Base-by-base conservation (phyloP, 75 land plant species). In the Azolla pinnata region DNA sequence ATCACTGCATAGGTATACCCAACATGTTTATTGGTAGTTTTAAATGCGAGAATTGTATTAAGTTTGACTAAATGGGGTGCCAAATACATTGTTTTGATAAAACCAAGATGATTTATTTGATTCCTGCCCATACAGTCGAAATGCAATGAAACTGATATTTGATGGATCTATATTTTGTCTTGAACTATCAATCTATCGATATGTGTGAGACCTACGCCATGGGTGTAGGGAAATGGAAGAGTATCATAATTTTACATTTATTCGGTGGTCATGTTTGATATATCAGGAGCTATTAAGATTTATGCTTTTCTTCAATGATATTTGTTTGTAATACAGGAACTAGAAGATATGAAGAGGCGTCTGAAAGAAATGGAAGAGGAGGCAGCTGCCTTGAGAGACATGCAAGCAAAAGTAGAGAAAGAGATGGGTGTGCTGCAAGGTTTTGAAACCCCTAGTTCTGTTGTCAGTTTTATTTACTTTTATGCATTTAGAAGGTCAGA, bases 281-380 rank as follows among this genome's bases (percentile, higher is more conserved):
- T 38, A 8, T 38, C 14, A 38, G 7, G 42, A 14, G 12, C 14
- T 38, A 8, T 8, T 14, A 38, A 38, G 42, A 7, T 38, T 38
- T 38, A 38, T 38, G 42, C 12, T 19, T 5, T 55, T 54, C 25
- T 20, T 31, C 0, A 35, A 2, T 53, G 9, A 26, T 31, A 5
- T 8, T 25, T 56, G 19, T 60, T 44, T 8, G 16, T 8, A 40
- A 12, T 59, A 17, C 70, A 86, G 87, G 92, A 90, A 53, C 61
- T 90, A 29, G 96, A 90, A 44, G 96, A 87, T 67, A 86, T 90
- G 96, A 90, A 90, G 78, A 83, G 84, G 72, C 56, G 92, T 31
- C 66, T 90, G 55, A 90, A 83, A 67, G 96, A 90, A 69, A 90
- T 90, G 92, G 96, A 90, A 61, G 96, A 90, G 56, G 96, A 86